A percentile compares a stretch with the other conserved stretches of the same genome.
phyloP scores from a whole-genome alignment of 164 flowering plant species.

The Liquidambar formosana region DNA sequence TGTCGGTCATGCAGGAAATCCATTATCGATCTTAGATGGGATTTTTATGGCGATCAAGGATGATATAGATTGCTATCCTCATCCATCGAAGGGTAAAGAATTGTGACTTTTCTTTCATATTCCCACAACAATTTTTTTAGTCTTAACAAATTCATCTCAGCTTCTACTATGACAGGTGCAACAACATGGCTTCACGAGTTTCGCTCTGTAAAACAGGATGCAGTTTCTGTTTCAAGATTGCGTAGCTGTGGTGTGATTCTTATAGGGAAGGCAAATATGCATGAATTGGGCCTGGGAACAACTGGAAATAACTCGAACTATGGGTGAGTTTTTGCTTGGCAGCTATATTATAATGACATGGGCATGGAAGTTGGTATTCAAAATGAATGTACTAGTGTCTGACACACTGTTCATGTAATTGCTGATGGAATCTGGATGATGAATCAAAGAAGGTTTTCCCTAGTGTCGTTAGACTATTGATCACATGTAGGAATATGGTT shows the following conservation, averaged over 20 bases:
- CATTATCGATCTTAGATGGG: slow-evolving; percentile 88
- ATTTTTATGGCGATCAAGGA: slow-evolving; percentile 92
- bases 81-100: slow-evolving; percentile 68
- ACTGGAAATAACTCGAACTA: slow-evolving; percentile 93
- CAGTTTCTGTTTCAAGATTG: slow-evolving; percentile 74
- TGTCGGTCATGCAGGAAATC: slow-evolving; percentile 55
- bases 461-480: too few relatives aligned
- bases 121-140: background rate
- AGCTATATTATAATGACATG: background rate
- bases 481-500: too few relatives aligned
- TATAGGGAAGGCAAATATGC: slow-evolving; percentile 97
- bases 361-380: background rate
- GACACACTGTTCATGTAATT: too few relatives aligned
- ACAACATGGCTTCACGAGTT: slow-evolving; percentile 86
- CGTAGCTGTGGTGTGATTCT: slow-evolving; percentile 88
- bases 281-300: slow-evolving; percentile 92
- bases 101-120: background rate
- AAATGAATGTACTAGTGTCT: background rate
- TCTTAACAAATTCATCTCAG: slow-evolving; percentile 2
- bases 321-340: slow-evolving; percentile 52
- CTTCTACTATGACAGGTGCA: slow-evolving; percentile 51
- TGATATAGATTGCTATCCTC: slow-evolving; percentile 86
- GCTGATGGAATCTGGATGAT: too few relatives aligned
- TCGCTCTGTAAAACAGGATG: slow-evolving; percentile 64
- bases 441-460: too few relatives aligned